Evolutionary conservation across 2,329 filamentous ascomycete genomes (phyloP), one percentile per base, ranked within the genome.

Genomic region (Sarocladium kiliense): DNA sequence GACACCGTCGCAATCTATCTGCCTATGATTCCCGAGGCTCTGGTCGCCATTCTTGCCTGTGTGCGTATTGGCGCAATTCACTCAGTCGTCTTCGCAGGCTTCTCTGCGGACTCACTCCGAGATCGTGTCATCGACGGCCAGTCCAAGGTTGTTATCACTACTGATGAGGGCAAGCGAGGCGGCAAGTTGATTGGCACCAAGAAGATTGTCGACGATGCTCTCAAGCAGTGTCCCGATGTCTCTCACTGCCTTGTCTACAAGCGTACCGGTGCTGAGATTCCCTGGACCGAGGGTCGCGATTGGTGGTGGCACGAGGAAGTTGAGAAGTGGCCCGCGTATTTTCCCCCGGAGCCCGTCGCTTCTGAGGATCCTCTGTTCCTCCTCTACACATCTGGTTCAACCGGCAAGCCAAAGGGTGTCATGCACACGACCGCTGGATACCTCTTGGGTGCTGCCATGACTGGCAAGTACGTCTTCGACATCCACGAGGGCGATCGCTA

Each of bases 291-390:
- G 62, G 91, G 91, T 61, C 86, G 94, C 66, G 94, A 99, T 73
- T 81, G 84, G 68, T 99, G 94, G 94, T 99, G 94, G 94, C 91
- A 97, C 73, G 94, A 97, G 77, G 93, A 97, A 81, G 86, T 93
- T 55, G 90, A 95, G 71, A 97, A 97, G 78, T 97, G 91, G 84
- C 94, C 94, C 60, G 81, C 85, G 65, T 97, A 97, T 79, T 87
- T 95, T 67, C 79, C 93, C 27, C 92, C 93, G 11, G 92, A 95
- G 78, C 74, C 85, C 61, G 88, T 99, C 82, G 90, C 83, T 78
- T 89, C 94, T 1, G 94, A 99, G 73, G 94, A 99, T 68, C 94
- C 94, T 56, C 83, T 99, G 9, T 99, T 97, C 84, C 78, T 99
- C 57, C 88, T 99, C 56, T 99, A 99, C 77, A 99, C 94, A 2